These are phyloP conservation scores for Gigaspora rosea DNA, from an alignment of 192 early-diverging fungal genomes.

Conservation along the genomic window DNA sequence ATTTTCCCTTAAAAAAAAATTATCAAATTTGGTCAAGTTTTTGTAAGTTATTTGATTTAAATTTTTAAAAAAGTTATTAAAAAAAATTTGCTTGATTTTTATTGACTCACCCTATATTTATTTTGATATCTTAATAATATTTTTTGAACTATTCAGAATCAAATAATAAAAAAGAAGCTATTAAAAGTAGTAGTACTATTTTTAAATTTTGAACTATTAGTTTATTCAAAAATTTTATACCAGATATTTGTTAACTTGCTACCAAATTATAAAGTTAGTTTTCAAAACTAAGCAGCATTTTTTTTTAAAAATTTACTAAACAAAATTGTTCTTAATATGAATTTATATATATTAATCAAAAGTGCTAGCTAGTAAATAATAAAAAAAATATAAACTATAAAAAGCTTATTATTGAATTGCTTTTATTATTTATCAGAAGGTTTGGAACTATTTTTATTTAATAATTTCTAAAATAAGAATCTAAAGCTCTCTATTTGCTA, in stretches of 20 bases:
- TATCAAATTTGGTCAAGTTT: too few species aligned
- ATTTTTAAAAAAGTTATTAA: too few species aligned
- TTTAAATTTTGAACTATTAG: slow-evolving; percentile 2
- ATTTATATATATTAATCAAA: not conserved
- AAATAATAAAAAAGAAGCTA: too few species aligned
- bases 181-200: not conserved
- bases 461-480: not conserved
- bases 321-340: slow-evolving; percentile 4
- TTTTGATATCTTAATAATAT: too few species aligned
- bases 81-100: too few species aligned
- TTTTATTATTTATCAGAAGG: not conserved
- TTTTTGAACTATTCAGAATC: too few species aligned
- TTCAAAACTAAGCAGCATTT: slow-evolving; percentile 5
- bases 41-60: too few species aligned
- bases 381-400: not conserved
- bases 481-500: not conserved
- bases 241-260: slow-evolving; percentile 1
- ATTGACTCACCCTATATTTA: too few species aligned
- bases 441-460: too few species aligned
- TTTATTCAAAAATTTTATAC: not conserved
- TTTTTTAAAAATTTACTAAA: not conserved
- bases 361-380: not conserved
- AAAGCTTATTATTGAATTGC: slow-evolving; percentile 9
- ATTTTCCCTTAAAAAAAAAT: too few species aligned
- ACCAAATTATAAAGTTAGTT: not conserved